These are phyloP conservation scores for Delonix regia DNA, from an alignment of 306 rosid genomes.

Conservation along the genomic window DNA sequence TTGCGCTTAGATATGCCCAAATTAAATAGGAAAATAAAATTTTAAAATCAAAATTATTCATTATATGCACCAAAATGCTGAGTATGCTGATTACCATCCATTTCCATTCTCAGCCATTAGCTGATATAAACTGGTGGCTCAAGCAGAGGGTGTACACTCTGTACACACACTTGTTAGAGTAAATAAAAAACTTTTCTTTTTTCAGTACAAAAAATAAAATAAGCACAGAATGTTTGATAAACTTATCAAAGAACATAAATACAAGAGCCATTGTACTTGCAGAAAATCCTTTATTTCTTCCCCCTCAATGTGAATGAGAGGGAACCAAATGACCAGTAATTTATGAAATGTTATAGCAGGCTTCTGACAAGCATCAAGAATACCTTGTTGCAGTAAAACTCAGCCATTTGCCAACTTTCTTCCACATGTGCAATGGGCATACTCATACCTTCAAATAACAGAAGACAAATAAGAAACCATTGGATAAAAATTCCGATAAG, in stretches of 20 bases:
- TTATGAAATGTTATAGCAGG: constrained; percentile 28
- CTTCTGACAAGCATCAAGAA: constrained; percentile 32
- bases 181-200: background rate
- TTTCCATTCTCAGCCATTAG: constrained; percentile 31
- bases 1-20: constrained; percentile 2
- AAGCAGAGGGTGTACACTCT: background rate
- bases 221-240: constrained; percentile 4
- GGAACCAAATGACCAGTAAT: background rate
- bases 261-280: constrained; percentile 8
- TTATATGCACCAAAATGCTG: constrained; percentile 9
- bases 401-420: constrained; percentile 99
- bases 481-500: constrained; percentile 23
- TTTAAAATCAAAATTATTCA: constrained; percentile 13
- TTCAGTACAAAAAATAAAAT: constrained; percentile 1
- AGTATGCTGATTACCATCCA: constrained; percentile 23
- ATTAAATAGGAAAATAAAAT: constrained; percentile 5
- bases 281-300: constrained; percentile 21
- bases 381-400: constrained; percentile 98
- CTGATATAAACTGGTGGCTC: background rate
- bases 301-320: constrained; percentile 11
- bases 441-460: constrained; percentile 82
- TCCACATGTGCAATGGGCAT: constrained; percentile 98
- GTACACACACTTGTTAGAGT: background rate
- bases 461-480: constrained; percentile 32
- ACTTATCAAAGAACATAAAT: constrained; percentile 17